phyloP scores from a whole-genome alignment of 148 eudicot genomes.

The Amaranthus palmeri region DNA sequence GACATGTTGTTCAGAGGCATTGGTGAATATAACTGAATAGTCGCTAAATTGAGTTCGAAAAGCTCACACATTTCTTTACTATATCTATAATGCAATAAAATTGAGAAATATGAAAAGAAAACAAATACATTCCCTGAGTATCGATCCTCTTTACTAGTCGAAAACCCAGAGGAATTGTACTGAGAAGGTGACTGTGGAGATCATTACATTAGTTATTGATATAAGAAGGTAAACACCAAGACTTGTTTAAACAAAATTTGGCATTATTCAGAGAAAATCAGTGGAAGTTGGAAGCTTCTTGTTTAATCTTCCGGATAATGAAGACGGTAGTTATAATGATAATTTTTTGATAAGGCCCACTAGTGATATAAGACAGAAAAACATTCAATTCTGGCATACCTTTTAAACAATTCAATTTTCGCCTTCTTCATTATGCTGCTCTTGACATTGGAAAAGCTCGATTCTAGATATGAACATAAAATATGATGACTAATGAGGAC shows the following conservation, averaged over 20 bases:
- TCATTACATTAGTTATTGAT: no score
- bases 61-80: neutral
- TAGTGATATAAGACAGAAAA: neutral
- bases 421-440: constrained; percentile 90
- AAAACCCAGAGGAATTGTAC: no score
- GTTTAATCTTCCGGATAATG: no score
- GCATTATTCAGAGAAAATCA: no score
- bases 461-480: constrained; percentile 24
- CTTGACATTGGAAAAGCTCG: constrained; percentile 54
- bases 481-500: neutral
- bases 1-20: no score
- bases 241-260: no score
- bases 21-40: neutral
- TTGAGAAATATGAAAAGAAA: neutral
- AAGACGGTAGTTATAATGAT: neutral
- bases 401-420: constrained; percentile 59
- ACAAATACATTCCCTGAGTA: no score
- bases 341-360: no score
- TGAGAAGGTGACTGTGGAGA: neutral
- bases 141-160: no score
- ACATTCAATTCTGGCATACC: constrained; percentile 34
- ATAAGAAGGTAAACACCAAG: no score
- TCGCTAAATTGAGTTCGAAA: neutral
- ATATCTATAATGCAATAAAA: neutral
- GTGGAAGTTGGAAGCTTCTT: neutral